Evolutionary conservation across 345 rosid genomes (phyloP), one percentile per base, ranked within the genome.

Genomic region (Bruguiera parviflora): DNA sequence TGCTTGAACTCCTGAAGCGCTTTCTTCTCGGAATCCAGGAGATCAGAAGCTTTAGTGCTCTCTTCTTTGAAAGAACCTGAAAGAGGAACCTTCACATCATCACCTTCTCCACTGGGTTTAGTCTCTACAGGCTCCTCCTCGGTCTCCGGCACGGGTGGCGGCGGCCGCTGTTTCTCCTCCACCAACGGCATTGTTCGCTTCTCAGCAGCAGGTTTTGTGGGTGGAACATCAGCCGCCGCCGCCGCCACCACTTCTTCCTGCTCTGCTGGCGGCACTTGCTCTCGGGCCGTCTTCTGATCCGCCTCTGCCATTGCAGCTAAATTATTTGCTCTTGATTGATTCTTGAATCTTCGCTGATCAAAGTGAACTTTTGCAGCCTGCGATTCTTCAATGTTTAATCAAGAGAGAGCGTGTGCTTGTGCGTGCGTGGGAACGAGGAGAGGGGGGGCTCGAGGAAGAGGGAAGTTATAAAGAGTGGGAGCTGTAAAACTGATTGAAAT

Each of bases 11-110:
- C 78, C 28, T 63, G 61, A 33, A 80, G 53, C 0, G 78, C 76
- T 68, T 70, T 80, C 78, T 71, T 77, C 47, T 80, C 80, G 22
- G 33, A 47, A 31, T 70, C 78, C 0, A 58, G 55, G 67, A 80
- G 80, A 63, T 80, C 76, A 64, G 76, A 32, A 58, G 73, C 65
- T 58, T 62, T 73, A 10, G 68, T 73, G 57, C 68, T 80, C 65
- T 80, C 80, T 53, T 76, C 80, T 69, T 76, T 43, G 9, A 73
- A 73, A 70, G 70, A 62, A 74, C 19, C 66, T 4, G 32, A 13
- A 32, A 27, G 66, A 57, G 67, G 49, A 24, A 68, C 6, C 29
- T 72, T 70, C 15, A 43, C 49, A 43, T 76, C 75, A 32, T 61
- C 71, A 24, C 39, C 61, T 21, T 51, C 76, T 3, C 51, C 62